Evolutionary conservation across 129 eudicot genomes (phyloP).

Genomic region (Oenanthe sinensis): DNA sequence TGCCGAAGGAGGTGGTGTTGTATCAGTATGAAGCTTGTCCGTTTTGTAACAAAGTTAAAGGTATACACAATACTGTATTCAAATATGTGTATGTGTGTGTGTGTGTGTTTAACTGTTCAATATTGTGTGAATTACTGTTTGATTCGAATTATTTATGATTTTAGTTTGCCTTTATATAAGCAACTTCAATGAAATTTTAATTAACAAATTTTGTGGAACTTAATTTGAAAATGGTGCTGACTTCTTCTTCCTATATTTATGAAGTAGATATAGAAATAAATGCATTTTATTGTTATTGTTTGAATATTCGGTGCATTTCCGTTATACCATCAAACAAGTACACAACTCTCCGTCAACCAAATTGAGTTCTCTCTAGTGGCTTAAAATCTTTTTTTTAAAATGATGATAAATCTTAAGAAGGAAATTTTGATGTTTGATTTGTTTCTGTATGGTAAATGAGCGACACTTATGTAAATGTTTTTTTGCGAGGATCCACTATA

Average conservation of each 20-base stretch:
- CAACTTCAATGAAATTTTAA: background rate
- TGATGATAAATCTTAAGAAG: too few species aligned
- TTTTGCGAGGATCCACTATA: too few species aligned
- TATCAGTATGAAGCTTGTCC: constrained; percentile 69
- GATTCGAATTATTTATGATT: background rate
- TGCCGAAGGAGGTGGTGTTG: constrained; percentile 48
- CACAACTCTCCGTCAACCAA: too few species aligned
- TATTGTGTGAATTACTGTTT: too few species aligned
- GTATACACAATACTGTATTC: constrained; percentile 10
- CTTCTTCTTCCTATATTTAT: background rate
- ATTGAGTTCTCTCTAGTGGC: too few species aligned
- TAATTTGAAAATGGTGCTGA: background rate
- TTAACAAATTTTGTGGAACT: background rate
- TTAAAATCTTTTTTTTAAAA: too few species aligned
- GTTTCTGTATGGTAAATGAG: too few species aligned
- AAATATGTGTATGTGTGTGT: background rate
- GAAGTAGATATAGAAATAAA: background rate
- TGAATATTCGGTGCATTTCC: too few species aligned
- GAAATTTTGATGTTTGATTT: too few species aligned
- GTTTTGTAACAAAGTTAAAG: constrained; percentile 74
- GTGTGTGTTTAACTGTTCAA: background rate
- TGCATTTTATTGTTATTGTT: background rate
- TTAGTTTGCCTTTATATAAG: background rate
- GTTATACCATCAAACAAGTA: too few species aligned
- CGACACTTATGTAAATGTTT: too few species aligned